phyloP scores from a whole-genome alignment of 495 filamentous ascomycete genomes.

The Penicillium goetzii region DNA sequence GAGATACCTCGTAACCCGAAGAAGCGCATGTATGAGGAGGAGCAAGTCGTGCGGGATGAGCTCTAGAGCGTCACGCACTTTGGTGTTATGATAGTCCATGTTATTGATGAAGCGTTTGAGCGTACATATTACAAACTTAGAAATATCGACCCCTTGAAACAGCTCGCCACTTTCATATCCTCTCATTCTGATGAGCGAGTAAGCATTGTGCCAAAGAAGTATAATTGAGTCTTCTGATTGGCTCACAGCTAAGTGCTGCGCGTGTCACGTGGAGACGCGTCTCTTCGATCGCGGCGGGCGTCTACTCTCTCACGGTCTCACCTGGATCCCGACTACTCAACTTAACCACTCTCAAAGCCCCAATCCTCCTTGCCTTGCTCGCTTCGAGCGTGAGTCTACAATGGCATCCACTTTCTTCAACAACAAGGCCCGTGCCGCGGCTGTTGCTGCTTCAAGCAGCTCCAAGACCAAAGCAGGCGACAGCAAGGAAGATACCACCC shows the following conservation, averaged over 20 bases:
- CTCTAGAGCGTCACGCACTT: conserved; percentile 42
- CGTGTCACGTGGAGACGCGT: conserved; percentile 52
- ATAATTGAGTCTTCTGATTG: conserved; percentile 25
- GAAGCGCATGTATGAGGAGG: conserved; percentile 82
- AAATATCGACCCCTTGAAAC: background rate
- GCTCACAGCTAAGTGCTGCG: conserved; percentile 30
- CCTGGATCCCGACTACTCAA: conserved; percentile 11
- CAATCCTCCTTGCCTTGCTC: conserved; percentile 4
- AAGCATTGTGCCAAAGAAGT: conserved; percentile 10
- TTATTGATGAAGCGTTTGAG: conserved; percentile 10
- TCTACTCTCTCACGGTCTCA: conserved; percentile 16
- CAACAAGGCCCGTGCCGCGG: conserved; percentile 87
- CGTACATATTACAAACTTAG: conserved; percentile 1
- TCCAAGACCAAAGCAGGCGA: conserved; percentile 57
- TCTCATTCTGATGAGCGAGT: background rate
- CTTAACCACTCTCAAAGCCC: conserved; percentile 9
- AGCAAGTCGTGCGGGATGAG: conserved; percentile 54
- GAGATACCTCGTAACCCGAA: conserved; percentile 67
- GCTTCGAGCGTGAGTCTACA: conserved; percentile 33
- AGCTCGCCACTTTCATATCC: background rate
- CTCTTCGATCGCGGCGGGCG: conserved; percentile 29
- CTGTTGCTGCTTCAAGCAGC: conserved; percentile 60
- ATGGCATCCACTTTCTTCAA: conserved; percentile 84
- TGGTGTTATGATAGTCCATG: conserved; percentile 17
- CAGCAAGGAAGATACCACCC: conserved; percentile 64